Conservation (phyloP, 2,329 filamentous ascomycete species). For the Coniochaeta sp. region DNA sequence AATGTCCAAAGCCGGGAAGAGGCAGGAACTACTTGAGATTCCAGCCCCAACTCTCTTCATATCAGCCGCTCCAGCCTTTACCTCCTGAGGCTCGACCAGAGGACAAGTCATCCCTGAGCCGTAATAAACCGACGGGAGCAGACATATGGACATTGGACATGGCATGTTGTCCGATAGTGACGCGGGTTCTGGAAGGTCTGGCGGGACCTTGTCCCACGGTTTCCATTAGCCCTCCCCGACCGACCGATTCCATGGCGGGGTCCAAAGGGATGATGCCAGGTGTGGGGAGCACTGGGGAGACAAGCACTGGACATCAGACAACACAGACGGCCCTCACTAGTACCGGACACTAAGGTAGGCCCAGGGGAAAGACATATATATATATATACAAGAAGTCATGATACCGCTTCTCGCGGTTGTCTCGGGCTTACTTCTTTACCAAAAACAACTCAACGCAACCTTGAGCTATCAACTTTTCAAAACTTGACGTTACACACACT, state of each 20-base stretch:
- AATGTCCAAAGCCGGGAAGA: background rate
- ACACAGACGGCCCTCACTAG: no score
- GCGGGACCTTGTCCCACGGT: conserved; percentile 1
- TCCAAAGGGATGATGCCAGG: background rate
- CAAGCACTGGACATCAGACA: background rate
- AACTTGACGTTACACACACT: background rate
- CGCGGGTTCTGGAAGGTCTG: background rate
- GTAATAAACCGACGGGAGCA: conserved; percentile 1
- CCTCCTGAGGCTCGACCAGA: background rate
- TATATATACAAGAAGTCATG: background rate
- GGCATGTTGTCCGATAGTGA: background rate
- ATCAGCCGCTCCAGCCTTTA: background rate
- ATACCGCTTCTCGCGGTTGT: background rate
- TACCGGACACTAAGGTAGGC: background rate
- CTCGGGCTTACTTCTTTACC: no score
- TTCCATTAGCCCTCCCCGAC: background rate
- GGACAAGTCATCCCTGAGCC: background rate
- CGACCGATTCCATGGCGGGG: background rate
- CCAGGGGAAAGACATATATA: background rate
- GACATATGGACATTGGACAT: background rate
- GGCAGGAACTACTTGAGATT: background rate
- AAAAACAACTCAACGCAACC: no score
- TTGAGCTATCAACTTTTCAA: background rate
- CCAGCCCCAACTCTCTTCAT: background rate
- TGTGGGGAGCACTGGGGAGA: background rate